Evolutionary conservation across 495 filamentous ascomycete genomes (phyloP).

Genomic region (Xylona heveae): DNA sequence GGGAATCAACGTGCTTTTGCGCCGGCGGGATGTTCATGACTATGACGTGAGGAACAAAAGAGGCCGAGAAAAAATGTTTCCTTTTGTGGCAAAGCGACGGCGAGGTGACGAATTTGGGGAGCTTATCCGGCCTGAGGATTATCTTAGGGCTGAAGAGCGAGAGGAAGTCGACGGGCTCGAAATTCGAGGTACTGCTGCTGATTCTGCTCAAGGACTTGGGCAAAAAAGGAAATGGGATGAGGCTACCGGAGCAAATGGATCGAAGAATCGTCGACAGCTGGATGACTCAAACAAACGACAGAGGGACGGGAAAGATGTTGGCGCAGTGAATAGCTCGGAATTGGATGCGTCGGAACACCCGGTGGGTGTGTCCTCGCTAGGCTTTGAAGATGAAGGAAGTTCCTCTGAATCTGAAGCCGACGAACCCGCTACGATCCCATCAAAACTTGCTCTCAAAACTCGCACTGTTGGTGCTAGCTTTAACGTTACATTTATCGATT

Average conservation of each 20-base stretch:
- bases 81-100: constrained; percentile 57
- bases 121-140: constrained; percentile 80
- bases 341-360: constrained; percentile 3
- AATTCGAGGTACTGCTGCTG: constrained; percentile 20
- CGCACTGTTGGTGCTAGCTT: constrained; percentile 43
- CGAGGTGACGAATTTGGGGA: constrained; percentile 85
- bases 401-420: constrained; percentile 31
- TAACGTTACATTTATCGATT: constrained; percentile 73
- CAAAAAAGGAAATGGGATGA: constrained; percentile 93
- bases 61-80: constrained; percentile 83
- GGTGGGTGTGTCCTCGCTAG: neutral
- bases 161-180: constrained; percentile 56
- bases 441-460: constrained; percentile 41
- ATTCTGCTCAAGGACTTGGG: constrained; percentile 45
- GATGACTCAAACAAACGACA: neutral
- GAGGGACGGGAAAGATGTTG: constrained; percentile 8
- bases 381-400: constrained; percentile 30
- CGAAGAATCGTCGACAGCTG: constrained; percentile 4
- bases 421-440: constrained; percentile 32
- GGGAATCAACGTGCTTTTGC: constrained; percentile 77
- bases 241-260: constrained; percentile 14
- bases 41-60: constrained; percentile 87
- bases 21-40: constrained; percentile 70
- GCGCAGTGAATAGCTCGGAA: constrained; percentile 6
- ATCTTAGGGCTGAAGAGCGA: constrained; percentile 76